Base-by-base conservation (phyloP, 2,329 filamentous ascomycete species). In the Exserohilum turcica region DNA sequence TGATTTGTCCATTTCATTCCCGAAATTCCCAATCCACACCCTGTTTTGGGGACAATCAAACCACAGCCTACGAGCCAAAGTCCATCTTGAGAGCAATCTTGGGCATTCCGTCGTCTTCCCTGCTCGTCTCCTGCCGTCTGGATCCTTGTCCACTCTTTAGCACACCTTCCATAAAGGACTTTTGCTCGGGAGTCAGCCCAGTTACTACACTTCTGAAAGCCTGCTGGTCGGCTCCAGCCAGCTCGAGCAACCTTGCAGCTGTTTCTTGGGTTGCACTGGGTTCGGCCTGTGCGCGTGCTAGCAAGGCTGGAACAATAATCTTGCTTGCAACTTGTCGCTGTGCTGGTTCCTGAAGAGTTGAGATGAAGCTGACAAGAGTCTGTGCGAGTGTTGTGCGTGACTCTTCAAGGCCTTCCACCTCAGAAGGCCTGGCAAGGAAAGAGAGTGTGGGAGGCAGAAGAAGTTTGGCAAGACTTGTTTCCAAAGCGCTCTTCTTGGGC, bases 1-100 rank as follows among this genome's bases (percentile, higher is more conserved):
- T n/a, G n/a, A n/a, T n/a, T n/a, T n/a, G n/a, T n/a, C n/a, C n/a
- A n/a, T n/a, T n/a, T n/a, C n/a, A n/a, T n/a, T n/a, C n/a, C n/a
- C n/a, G n/a, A n/a, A n/a, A n/a, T n/a, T n/a, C n/a, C n/a, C n/a
- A n/a, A n/a, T n/a, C n/a, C n/a, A n/a, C n/a, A n/a, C n/a, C n/a
- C n/a, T n/a, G n/a, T n/a, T n/a, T n/a, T n/a, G n/a, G n/a, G n/a
- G n/a, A n/a, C n/a, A n/a, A n/a, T n/a, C n/a, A n/a, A n/a, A n/a
- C 7, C 8, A 10, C 6, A 24, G 8, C 10, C 43, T 40, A 55
- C 13, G 43, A 29, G 15, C 62, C 61, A 82, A 99, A 97, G 74
- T 96, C 83, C 90, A 97, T 95, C 82, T 95, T 94, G 70, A 99
- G 76, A 48, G 91, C 91, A 80, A 99, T 99, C 59, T 81, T 94